Percentiles rank a stretch among this genome's conserved stretches.
phyloP scores from a whole-genome alignment of 1,284 basidiomycete species.

The Pyrrhoderma noxium region DNA sequence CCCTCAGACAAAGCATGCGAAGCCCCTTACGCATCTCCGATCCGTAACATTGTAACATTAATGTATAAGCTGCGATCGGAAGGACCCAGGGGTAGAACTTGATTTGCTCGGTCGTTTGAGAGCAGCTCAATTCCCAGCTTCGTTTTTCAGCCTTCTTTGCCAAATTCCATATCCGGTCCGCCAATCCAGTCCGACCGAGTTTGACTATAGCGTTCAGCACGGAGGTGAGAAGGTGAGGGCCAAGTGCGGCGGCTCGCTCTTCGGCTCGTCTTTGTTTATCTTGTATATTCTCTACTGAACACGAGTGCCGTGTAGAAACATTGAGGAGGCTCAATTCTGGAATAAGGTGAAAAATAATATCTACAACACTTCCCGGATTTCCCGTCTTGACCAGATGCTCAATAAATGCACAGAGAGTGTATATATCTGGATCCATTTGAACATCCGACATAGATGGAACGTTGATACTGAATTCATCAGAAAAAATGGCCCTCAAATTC shows the following conservation, averaged over 20 bases:
- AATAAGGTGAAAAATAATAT: slow-evolving; percentile 43
- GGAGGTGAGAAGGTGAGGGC: slow-evolving; percentile 50
- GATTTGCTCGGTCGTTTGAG: not conserved
- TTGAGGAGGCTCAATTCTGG: slow-evolving; percentile 38
- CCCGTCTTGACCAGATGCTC: slow-evolving; percentile 45
- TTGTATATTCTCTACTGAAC: no score
- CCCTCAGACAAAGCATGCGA: slow-evolving; percentile 13
- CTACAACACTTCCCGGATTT: slow-evolving; percentile 34
- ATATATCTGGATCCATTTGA: slow-evolving; percentile 28
- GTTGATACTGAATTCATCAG: not conserved
- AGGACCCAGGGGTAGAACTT: slow-evolving; percentile 47
- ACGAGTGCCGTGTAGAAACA: no score
- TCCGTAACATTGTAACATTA: slow-evolving; percentile 60
- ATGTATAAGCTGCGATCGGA: slow-evolving; percentile 60
- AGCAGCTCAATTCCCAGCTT: slow-evolving; percentile 36
- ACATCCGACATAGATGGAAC: not conserved
- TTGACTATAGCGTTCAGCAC: slow-evolving; percentile 57
- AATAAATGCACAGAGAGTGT: slow-evolving; percentile 48
- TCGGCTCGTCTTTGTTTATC: no score
- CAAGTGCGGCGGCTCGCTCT: slow-evolving; percentile 39
- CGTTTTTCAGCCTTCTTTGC: slow-evolving; percentile 47
- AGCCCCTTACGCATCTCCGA: slow-evolving; percentile 34
- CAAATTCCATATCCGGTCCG: slow-evolving; percentile 57
- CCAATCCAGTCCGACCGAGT: slow-evolving; percentile 44
- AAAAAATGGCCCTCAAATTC: not conserved